phyloP scores from a whole-genome alignment of 129 eudicot genomes.

The Chrysanthemum lavandulifolium region DNA sequence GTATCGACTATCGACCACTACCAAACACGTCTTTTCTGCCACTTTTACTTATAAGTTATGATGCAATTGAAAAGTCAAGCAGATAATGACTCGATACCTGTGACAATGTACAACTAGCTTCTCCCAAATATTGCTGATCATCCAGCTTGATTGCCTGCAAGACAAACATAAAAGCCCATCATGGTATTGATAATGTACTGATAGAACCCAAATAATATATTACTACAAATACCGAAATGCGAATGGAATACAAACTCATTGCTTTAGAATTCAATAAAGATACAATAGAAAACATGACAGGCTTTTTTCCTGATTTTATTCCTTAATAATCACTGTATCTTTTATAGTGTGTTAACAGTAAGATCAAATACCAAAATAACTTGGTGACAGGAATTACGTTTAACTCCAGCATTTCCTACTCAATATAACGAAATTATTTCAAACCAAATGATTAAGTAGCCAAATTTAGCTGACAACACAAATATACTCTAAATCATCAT shows the following conservation, averaged over 20 bases:
- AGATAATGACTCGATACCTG: conserved; percentile 46
- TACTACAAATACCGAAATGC: too few relatives aligned
- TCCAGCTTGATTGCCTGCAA: conserved; percentile 76
- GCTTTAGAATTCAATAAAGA: too few relatives aligned
- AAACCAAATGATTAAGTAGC: not conserved
- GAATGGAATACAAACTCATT: too few relatives aligned
- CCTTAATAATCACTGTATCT: too few relatives aligned
- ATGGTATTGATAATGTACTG: not conserved
- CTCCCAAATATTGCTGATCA: conserved; percentile 90
- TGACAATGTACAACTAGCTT: conserved; percentile 65
- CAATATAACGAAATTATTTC: too few relatives aligned
- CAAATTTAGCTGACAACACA: not conserved
- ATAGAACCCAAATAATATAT: too few relatives aligned
- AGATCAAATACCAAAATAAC: too few relatives aligned
- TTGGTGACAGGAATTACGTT: too few relatives aligned
- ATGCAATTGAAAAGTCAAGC: conserved; percentile 12
- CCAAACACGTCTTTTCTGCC: not conserved
- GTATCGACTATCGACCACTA: not conserved
- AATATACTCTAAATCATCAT: conserved; percentile 15
- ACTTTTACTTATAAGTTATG: not conserved
- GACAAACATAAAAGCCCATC: conserved; percentile 14
- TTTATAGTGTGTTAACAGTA: too few relatives aligned
- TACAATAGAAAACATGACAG: too few relatives aligned
- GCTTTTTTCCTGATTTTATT: too few relatives aligned
- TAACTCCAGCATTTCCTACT: too few relatives aligned